Conservation (phyloP, 371 early-diverging fungal species). For the Mucor indicus region DNA sequence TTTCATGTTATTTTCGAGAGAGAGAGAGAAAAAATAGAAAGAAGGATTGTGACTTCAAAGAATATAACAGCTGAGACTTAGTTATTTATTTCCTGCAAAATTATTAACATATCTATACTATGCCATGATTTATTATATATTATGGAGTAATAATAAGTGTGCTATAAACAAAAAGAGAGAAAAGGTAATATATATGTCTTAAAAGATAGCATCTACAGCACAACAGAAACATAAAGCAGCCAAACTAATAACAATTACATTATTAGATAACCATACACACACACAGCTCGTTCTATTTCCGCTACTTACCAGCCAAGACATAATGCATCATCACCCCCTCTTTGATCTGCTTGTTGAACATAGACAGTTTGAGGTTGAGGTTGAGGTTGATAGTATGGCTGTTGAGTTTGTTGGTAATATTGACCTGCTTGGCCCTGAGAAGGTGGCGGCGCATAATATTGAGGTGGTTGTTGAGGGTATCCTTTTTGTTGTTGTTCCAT, state of each 20-base stretch:
- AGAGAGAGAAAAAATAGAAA: slow-evolving; percentile 6
- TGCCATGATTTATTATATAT: too few species aligned
- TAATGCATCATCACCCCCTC: slow-evolving; percentile 22
- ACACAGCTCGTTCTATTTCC: neutral
- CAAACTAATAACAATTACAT: slow-evolving; percentile 19
- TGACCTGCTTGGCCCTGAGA: slow-evolving; percentile 6
- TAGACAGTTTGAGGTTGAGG: slow-evolving; percentile 28
- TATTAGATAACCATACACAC: neutral
- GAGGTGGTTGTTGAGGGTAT: slow-evolving; percentile 17
- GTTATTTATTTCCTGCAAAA: neutral
- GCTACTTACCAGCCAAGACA: slow-evolving; percentile 39
- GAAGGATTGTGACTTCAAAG: neutral
- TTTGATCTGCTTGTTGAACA: slow-evolving; percentile 26
- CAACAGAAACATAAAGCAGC: slow-evolving; percentile 46
- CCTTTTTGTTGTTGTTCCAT: slow-evolving; percentile 25
- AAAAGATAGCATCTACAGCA: slow-evolving; percentile 36
- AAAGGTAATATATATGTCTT: neutral
- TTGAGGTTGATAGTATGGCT: slow-evolving; percentile 20
- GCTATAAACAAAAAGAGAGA: neutral
- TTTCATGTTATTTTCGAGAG: slow-evolving; percentile 3
- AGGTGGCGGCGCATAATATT: slow-evolving; percentile 21
- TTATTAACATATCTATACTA: too few species aligned
- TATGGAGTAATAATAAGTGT: neutral
- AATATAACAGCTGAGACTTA: neutral
- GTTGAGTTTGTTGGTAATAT: slow-evolving; percentile 21